Base-by-base conservation (phyloP, 768 basidiomycete species). In the Lentinula edodes region DNA sequence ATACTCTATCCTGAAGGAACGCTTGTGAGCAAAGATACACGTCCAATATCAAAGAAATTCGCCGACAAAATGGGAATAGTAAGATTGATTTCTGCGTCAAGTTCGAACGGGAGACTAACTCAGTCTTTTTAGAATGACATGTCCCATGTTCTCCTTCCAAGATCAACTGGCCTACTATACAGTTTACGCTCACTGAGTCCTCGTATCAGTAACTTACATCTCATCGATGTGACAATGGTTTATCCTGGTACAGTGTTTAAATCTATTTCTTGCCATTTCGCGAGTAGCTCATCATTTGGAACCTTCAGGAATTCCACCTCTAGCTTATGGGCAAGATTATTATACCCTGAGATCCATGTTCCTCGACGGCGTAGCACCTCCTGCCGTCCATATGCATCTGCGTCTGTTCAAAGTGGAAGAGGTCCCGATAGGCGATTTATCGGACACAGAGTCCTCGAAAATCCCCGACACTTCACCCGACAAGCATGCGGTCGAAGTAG, bases 1-100 rank as follows among this genome's bases (percentile, higher is more conserved):
- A 78, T 98, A 60, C 80, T 98, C 51, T 98, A 95, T 71, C 97
- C 97, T 0, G 97, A 99, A 72, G 97, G 97, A 35, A 98, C 96
- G 4, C 87, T 98, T 32, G 89, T 95, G 13, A 94, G 92, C 72
- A 81, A 84, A 64, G 79, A 94, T 63, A 98, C 95, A 4, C 75
- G 93, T 52, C 93, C 93, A 0, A 79, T 89, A 65, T 95, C 91
- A 73, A 86, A 84, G 74, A 89, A 88, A 67, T 98, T 87, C 69
- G 94, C 95, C 5, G 88, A 93, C 61, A 94, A 91, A 75, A 83
- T 87, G 68, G 91, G 90, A 6, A 86, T 96, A 61, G 95, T 96
- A 69, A 76, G 95, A 83, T n/a, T 58, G 6, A 9, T n/a, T 28
- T 13, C 38, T 15, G 9, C 20, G 1, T 34, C 34, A 12, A 34